Conservation (phyloP, 2,329 filamentous ascomycete species). For the Periconia macrospinosa region DNA sequence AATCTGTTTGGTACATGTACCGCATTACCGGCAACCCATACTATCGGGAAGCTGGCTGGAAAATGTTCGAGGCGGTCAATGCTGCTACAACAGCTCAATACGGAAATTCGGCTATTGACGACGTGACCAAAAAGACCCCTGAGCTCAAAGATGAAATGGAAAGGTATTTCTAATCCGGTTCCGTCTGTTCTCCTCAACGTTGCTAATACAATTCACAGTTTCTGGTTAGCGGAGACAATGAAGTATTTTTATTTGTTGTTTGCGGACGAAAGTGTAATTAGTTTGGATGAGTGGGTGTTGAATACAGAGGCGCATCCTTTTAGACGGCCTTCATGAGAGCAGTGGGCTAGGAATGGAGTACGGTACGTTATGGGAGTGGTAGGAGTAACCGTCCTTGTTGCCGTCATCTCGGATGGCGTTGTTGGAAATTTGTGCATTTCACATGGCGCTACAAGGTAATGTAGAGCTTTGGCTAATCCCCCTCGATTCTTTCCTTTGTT, state of each 20-base stretch:
- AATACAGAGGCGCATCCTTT: constrained; percentile 52
- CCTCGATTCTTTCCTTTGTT: too few relatives aligned
- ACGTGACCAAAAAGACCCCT: constrained; percentile 60
- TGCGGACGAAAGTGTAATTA: constrained; percentile 60
- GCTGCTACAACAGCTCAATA: constrained; percentile 62
- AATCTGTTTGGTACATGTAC: constrained; percentile 78
- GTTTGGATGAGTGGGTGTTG: constrained; percentile 67
- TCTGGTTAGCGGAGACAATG: constrained; percentile 54
- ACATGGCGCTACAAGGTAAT: not conserved
- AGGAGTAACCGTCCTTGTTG: too few relatives aligned
- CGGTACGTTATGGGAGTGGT: too few relatives aligned
- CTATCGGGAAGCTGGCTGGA: constrained; percentile 72
- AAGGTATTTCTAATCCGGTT: constrained; percentile 44
- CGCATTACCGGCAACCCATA: constrained; percentile 68
- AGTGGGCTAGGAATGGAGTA: too few relatives aligned
- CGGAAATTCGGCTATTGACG: constrained; percentile 67
- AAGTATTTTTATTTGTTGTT: constrained; percentile 70
- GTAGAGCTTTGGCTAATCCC: too few relatives aligned
- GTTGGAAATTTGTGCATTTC: not conserved
- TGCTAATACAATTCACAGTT: constrained; percentile 40
- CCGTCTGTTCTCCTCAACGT: not conserved
- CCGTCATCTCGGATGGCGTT: not conserved
- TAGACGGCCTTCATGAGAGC: constrained; percentile 21
- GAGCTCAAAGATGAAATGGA: constrained; percentile 66
- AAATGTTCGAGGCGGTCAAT: constrained; percentile 69